Base-by-base conservation (phyloP, 163 green algal genomes). In the Scenedesmus sp. region DNA sequence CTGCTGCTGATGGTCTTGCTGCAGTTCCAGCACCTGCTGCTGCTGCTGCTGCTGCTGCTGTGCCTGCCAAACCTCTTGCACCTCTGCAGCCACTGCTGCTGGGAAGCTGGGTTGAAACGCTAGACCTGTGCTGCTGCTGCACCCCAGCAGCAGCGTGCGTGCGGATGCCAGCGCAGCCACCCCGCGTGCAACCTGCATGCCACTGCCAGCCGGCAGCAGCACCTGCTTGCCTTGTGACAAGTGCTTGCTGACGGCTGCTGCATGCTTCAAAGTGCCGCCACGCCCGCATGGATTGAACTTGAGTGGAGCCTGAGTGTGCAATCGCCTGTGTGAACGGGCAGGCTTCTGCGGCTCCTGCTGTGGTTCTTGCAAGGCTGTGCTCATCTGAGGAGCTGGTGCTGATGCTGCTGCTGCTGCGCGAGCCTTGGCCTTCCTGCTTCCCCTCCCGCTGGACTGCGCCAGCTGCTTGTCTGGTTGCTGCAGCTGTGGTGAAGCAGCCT, bases 21-120 rank as follows among this genome's bases (percentile, higher is more conserved):
- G n/a, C n/a, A n/a, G n/a, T n/a, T n/a, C n/a, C n/a, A n/a, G n/a
- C 18, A 22, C 3, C 65, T 68, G 78, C 43, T 24, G 13, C 35
- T 81, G 51, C 43, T 12, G 2, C 80, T 37, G 81, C 81, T 81
- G 35, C 73, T 89, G 42, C 87, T 82, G 87, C 87, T 86, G 76
- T 20, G 10, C 33, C 70, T 84, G 46, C 40, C 61, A 43, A 13
- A 33, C 22, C 30, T n/a, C 26, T 76, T 37, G 78, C n/a, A 10
- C 49, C n/a, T 33, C 26, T 24, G 43, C 43, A 37, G 79, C 79
- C 24, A 30, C 81, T 86, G 46, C 81, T 86, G 33, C 44, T 42
- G 44, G 16, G 26, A 84, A 76, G 72, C 85, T 83, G 37, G 85
- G 85, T 59, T 90, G 85, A n/a, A 90, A 90, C 2, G 61, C 85